phyloP scores from a whole-genome alignment of 495 filamentous ascomycete genomes.

The Penicillium longicatenatum region DNA sequence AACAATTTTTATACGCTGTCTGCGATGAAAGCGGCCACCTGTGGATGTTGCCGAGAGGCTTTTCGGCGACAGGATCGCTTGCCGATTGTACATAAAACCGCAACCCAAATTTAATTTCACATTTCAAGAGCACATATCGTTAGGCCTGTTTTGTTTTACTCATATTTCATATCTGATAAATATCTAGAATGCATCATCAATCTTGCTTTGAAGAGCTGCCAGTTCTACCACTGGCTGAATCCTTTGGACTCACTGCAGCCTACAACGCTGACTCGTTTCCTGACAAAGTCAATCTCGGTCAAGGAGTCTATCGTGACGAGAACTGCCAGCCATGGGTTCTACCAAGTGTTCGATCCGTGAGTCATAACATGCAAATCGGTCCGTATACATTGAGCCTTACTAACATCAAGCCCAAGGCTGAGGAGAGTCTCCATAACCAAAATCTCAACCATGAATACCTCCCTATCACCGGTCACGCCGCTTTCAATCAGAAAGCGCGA shows the following conservation, averaged over 20 bases:
- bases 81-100: neutral
- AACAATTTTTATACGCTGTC: no score
- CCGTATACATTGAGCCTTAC: neutral
- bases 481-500: constrained; percentile 3
- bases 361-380: neutral
- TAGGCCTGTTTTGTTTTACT: no score
- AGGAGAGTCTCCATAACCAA: constrained; percentile 2
- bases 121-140: neutral
- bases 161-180: no score
- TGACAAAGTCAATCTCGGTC: constrained; percentile 10
- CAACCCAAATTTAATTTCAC: no score
- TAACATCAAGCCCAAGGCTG: constrained; percentile 6
- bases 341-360: constrained; percentile 12
- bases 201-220: constrained; percentile 1
- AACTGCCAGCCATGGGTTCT: constrained; percentile 9
- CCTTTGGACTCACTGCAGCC: constrained; percentile 12
- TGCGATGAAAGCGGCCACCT: neutral
- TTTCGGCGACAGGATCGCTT: neutral
- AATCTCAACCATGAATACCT: constrained; percentile 16
- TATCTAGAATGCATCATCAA: no score
- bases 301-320: constrained; percentile 13
- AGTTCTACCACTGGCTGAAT: constrained; percentile 4
- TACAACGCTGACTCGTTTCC: constrained; percentile 9
- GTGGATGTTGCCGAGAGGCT: neutral
- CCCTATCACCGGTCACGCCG: constrained; percentile 1